phyloP scores from a whole-genome alignment of 306 rosid genomes.

The Carpinus fangiana region DNA sequence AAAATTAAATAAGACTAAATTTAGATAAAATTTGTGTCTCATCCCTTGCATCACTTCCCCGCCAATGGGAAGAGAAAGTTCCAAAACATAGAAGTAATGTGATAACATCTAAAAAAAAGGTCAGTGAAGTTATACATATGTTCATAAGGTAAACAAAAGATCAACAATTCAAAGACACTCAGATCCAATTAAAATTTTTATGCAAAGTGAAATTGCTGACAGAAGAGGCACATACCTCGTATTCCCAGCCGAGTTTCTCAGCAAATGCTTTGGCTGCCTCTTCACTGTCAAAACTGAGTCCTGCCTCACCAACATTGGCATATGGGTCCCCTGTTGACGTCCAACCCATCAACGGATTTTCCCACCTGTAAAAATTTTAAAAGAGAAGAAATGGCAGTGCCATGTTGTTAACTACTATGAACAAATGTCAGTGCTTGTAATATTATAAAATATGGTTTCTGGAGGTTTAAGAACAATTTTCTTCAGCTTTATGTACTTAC shows the following conservation, averaged over 20 bases:
- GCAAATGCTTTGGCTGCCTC: conserved; percentile 42
- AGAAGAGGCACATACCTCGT: conserved; percentile 7
- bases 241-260: conserved; percentile 42
- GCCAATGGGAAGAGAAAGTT: neutral
- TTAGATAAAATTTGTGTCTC: too few relatives aligned
- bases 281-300: conserved; percentile 36
- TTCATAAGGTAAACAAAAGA: neutral
- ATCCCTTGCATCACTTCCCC: neutral
- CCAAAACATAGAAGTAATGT: neutral
- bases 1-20: too few relatives aligned
- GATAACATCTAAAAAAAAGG: neutral
- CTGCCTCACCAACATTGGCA: conserved; percentile 48
- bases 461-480: neutral
- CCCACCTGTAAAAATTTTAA: conserved; percentile 35
- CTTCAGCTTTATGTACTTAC: neutral
- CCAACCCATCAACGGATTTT: conserved; percentile 50
- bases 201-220: neutral
- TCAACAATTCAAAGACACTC: neutral
- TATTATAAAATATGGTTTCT: neutral
- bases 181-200: neutral
- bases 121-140: neutral
- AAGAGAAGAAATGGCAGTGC: neutral
- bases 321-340: conserved; percentile 49
- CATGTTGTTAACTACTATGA: neutral
- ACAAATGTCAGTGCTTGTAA: neutral